These are phyloP conservation scores for Colletotrichum trifolii DNA, from an alignment of 2,329 filamentous ascomycete genomes.

Conservation along the genomic window DNA sequence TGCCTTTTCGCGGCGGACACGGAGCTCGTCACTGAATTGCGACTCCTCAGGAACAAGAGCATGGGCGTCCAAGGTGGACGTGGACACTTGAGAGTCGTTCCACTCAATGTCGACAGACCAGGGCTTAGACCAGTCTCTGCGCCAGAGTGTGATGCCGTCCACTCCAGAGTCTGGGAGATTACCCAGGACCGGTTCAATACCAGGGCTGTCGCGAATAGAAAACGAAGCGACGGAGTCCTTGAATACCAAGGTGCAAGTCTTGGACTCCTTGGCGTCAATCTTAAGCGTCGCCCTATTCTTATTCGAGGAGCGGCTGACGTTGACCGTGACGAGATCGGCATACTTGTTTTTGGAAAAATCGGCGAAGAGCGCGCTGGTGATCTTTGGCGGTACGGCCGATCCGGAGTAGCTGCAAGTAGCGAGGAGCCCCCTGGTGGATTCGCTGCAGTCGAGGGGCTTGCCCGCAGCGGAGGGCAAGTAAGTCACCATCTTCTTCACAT, in stretches of 20 bases:
- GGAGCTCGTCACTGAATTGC: constrained; percentile 38
- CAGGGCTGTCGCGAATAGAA: constrained; percentile 68
- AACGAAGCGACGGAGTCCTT: constrained; percentile 74
- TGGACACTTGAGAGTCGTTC: constrained; percentile 50
- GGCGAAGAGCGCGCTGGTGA: constrained; percentile 45
- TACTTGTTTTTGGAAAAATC: constrained; percentile 55
- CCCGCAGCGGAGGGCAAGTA: constrained; percentile 78
- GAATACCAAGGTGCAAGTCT: constrained; percentile 80
- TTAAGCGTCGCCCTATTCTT: constrained; percentile 69
- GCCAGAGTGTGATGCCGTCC: constrained; percentile 81
- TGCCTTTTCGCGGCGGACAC: constrained; percentile 50
- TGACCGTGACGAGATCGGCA: constrained; percentile 73
- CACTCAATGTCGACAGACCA: constrained; percentile 83
- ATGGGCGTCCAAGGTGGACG: background rate
- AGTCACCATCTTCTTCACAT: constrained; percentile 72
- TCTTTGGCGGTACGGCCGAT: constrained; percentile 65
- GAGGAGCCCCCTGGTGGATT: constrained; percentile 57
- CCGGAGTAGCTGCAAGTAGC: constrained; percentile 78
- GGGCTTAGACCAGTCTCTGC: constrained; percentile 78
- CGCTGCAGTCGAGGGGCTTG: constrained; percentile 65
- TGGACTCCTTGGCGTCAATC: constrained; percentile 79
- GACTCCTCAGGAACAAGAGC: constrained; percentile 14
- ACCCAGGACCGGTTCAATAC: constrained; percentile 73
- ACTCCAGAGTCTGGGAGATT: constrained; percentile 71
- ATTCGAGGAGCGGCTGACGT: constrained; percentile 55